Conservation (phyloP, 2,329 filamentous ascomycete genomes). For the Aspergillus melleus region DNA sequence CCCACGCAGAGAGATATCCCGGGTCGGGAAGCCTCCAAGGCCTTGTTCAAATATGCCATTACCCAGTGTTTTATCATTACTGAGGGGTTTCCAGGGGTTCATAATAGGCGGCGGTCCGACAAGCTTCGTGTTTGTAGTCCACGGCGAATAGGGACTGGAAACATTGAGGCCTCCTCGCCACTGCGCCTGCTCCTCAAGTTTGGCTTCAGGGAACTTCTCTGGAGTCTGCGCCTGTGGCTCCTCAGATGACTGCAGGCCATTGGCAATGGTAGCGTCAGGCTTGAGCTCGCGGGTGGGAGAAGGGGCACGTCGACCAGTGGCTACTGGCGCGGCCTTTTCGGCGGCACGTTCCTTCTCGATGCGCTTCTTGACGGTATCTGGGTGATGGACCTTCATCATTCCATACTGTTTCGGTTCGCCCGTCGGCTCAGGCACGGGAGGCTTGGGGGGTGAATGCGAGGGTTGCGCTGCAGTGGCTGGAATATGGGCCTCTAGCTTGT, state of each 20-base stretch:
- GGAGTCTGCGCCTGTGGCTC: constrained; percentile 23
- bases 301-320: constrained; percentile 29
- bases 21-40: constrained; percentile 50
- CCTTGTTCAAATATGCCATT: constrained; percentile 63
- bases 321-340: constrained; percentile 31
- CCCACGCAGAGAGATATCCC: constrained; percentile 43
- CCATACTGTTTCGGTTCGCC: constrained; percentile 61
- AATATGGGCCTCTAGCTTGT: constrained; percentile 23
- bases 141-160: constrained; percentile 38
- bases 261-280: constrained; percentile 23
- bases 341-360: constrained; percentile 37
- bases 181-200: constrained; percentile 36
- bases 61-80: constrained; percentile 58
- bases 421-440: constrained; percentile 57
- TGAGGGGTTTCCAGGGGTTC: constrained; percentile 61
- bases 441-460: constrained; percentile 57
- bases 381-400: constrained; percentile 62
- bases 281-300: constrained; percentile 35
- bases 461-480: constrained; percentile 30
- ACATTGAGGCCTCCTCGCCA: constrained; percentile 41
- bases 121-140: constrained; percentile 39
- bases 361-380: constrained; percentile 53
- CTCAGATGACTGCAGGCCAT: constrained; percentile 29
- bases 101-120: constrained; percentile 35
- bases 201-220: constrained; percentile 26